Evolutionary conservation across 2,329 filamentous ascomycete genomes (phyloP), one percentile per base, ranked within the genome.

Genomic region (Aspergillus sp.): DNA sequence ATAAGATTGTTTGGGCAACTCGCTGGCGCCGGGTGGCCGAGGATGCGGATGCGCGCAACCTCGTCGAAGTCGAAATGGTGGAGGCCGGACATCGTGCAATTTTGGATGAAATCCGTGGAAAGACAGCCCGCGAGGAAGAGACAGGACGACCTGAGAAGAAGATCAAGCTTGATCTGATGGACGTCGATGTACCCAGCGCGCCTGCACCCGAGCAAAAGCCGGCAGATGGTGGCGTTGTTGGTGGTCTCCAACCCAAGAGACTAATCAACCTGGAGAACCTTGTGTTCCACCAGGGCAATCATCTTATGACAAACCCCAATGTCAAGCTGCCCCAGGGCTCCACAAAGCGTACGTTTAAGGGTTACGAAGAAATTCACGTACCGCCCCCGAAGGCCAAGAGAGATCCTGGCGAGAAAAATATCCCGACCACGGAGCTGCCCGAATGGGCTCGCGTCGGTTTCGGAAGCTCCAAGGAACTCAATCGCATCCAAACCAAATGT

Each of bases 261-360:
- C 80, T 92, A 49, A 92, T 99, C 74, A 98, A 98, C 73, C 82
- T 99, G 54, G 94, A 99, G 59, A 98, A 98, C 69, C 85, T 99
- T 36, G 85, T 97, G 45, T 99, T 99, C 73, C 95, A 98, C 68
- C 94, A 98, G 77, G 95, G 95, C 55, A 99, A 98, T 70, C 95
- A 99, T 80, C 84, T 99, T 49, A 99, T 98, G 94, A 98, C 95
- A n/a, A 99, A 99, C 69, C 90, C 92, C 6, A 97, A 92, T 72
- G 95, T 99, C 51, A 90, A 90, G 63, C 83, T 99, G 20, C 95
- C 95, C 0, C 92, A 96, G 73, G 95, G 95, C 11, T 96, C 95
- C 2, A 97, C 91, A 0, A 97, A 98, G 76, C 87, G 92, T 52
- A 92, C 91, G 0, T 97, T 97, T 80, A 99, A 99, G 77, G 95